A percentile compares a stretch with the other conserved stretches of the same genome.
phyloP scores from a whole-genome alignment of 257 asterid genomes.

The Nicotiana tabacum region DNA sequence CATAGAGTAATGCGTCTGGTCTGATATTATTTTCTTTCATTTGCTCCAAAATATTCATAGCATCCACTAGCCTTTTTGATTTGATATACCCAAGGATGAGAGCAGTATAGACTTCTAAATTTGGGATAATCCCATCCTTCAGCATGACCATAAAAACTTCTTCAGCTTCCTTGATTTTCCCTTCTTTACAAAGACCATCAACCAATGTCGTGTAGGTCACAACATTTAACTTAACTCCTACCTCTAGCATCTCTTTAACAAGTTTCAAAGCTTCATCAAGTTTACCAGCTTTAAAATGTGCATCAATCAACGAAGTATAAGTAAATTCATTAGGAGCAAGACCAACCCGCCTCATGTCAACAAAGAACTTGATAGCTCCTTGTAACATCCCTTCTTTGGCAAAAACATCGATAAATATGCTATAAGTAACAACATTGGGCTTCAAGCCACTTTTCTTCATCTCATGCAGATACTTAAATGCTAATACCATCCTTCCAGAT shows the following conservation, averaged over 20 bases:
- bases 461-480: constrained; percentile 62
- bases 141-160: constrained; percentile 54
- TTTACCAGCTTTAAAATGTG: constrained; percentile 63
- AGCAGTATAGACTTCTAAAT: constrained; percentile 65
- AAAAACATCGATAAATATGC: constrained; percentile 82
- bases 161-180: constrained; percentile 74
- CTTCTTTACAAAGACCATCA: constrained; percentile 71
- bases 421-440: constrained; percentile 83
- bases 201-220: constrained; percentile 70
- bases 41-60: constrained; percentile 45
- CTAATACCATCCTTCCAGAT: constrained; percentile 49
- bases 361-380: constrained; percentile 71
- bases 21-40: constrained; percentile 53
- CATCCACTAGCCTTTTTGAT: constrained; percentile 54
- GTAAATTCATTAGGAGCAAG: constrained; percentile 77
- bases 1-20: constrained; percentile 59
- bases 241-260: constrained; percentile 76
- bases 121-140: constrained; percentile 54
- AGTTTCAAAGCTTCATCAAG: constrained; percentile 61
- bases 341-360: constrained; percentile 88
- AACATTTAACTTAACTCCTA: constrained; percentile 50
- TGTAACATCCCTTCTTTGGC: constrained; percentile 84
- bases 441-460: constrained; percentile 62
- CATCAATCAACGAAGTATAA: constrained; percentile 76
- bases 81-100: constrained; percentile 75